Evolutionary conservation across 2,329 filamentous ascomycete genomes (phyloP).

Genomic region (Ascosphaera apis): DNA sequence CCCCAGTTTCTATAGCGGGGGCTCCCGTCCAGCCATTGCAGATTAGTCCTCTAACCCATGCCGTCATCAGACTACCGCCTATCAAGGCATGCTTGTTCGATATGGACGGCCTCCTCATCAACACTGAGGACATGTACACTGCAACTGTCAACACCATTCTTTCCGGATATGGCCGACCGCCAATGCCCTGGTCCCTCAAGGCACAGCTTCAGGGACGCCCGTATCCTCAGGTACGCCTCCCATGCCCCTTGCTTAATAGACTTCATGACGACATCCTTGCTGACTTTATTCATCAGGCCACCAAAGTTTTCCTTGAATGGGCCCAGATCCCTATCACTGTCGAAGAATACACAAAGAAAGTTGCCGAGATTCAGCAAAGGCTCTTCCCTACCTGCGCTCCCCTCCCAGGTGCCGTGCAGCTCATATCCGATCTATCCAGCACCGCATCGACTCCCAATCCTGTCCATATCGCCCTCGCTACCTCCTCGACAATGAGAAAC

Average conservation of each 20-base stretch:
- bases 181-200: slow-evolving; percentile 84
- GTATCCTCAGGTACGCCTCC: slow-evolving; percentile 24
- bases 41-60: slow-evolving; percentile 1
- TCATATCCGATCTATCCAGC: slow-evolving; percentile 29
- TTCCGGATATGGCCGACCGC: slow-evolving; percentile 45
- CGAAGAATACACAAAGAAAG: slow-evolving; percentile 41
- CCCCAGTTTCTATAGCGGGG: background rate
- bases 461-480: slow-evolving; percentile 69
- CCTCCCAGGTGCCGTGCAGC: slow-evolving; percentile 49
- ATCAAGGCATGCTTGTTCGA: slow-evolving; percentile 89
- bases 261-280: background rate
- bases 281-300: slow-evolving; percentile 20
- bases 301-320: slow-evolving; percentile 52
- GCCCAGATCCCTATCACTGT: slow-evolving; percentile 56
- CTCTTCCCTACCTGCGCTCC: slow-evolving; percentile 55
- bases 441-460: slow-evolving; percentile 17
- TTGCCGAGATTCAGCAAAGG: slow-evolving; percentile 40
- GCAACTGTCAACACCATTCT: slow-evolving; percentile 63
- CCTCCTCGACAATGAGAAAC: slow-evolving; percentile 48
- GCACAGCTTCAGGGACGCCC: slow-evolving; percentile 57
- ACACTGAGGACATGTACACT: slow-evolving; percentile 83
- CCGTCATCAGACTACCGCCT: slow-evolving; percentile 42
- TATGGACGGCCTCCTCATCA: slow-evolving; percentile 91
- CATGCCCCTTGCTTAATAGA: background rate
- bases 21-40: background rate